Base-by-base conservation (phyloP, 768 basidiomycete species). In the Collybia nuda region DNA sequence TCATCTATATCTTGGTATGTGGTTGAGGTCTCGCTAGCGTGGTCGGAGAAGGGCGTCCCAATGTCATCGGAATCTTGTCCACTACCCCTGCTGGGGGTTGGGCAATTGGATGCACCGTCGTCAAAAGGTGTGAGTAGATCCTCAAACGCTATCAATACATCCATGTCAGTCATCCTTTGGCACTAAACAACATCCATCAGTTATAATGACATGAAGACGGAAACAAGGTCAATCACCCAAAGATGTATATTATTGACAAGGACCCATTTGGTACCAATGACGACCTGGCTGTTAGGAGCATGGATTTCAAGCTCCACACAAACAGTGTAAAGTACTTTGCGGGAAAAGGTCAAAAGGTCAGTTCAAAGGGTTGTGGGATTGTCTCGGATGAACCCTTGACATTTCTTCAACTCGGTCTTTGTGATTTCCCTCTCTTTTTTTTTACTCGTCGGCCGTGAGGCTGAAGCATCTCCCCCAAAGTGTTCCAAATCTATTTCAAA, bases 231-330 rank as follows among this genome's bases (percentile, higher is more conserved):
- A 28, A 63, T 28, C 6, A 65, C 64, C 66, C 62, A 67, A 19
- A 19, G 18, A 32, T 17, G 44, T 7, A 65, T 63, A 32, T 60
- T 61, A 5, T 32, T 44, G 9, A 57, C 61, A 4, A 67, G 37
- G 12, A 67, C 52, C 54, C 53, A 59, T 28, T 55, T 51, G 3
- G 59, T 62, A n/a, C 65, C 63, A 1, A 67, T 47, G 0, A 67
- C 56, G 3, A 52, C 6, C 1, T n/a, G 40, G 24, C 53, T 46
- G 3, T 53, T 51, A 2, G n/a, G 29, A 2, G 41, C 53, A 11
- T 24, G 26, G 26, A 67, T 63, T 11, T 44, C 29, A 41, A 62
- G 49, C 26, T 63, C 54, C 3, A 59, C 41, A 43, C 64, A 64
- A 17, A 67, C 51, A 2, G 60, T 57, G 29, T 64, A 64, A 0